phyloP scores from a whole-genome alignment of 116 monocot species.

The Posidonia oceanica region DNA sequence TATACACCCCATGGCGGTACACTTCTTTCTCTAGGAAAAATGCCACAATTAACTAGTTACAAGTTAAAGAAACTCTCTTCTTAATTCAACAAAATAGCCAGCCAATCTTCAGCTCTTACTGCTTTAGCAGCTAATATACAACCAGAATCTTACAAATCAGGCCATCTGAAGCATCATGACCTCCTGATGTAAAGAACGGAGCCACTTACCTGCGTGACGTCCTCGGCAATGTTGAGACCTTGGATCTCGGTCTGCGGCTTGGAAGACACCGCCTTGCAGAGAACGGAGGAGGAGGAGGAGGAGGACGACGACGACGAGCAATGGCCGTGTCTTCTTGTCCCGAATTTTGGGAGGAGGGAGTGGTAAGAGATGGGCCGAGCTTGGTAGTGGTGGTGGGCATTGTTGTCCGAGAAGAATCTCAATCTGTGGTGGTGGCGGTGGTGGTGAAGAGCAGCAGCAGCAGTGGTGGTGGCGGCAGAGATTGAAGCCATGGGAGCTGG shows the following conservation, averaged over 20 bases:
- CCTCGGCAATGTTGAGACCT: slow-evolving; percentile 56
- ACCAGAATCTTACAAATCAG: too few species aligned
- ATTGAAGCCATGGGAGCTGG: too few species aligned
- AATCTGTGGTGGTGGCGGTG: neutral
- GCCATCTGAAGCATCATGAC: too few species aligned
- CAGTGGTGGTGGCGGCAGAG: too few species aligned
- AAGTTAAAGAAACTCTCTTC: too few species aligned
- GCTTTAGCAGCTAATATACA: too few species aligned
- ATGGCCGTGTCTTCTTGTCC: neutral
- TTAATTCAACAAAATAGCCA: too few species aligned
- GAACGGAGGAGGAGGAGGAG: slow-evolving; percentile 3
- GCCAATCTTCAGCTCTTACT: too few species aligned
- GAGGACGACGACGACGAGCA: neutral
- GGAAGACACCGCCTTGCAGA: slow-evolving; percentile 33
- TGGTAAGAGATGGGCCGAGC: neutral
- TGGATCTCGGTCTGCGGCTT: slow-evolving; percentile 45
- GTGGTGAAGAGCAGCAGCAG: too few species aligned
- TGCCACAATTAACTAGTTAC: too few species aligned
- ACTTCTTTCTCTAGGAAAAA: too few species aligned
- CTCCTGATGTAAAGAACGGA: neutral
- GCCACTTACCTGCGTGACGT: slow-evolving; percentile 45
- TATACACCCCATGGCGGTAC: too few species aligned
- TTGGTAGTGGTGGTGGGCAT: neutral
- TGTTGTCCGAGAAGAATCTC: neutral
- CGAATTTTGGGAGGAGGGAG: neutral